These are phyloP conservation scores for Vicia faba DNA, from an alignment of 306 rosid species.

Conservation along the genomic window DNA sequence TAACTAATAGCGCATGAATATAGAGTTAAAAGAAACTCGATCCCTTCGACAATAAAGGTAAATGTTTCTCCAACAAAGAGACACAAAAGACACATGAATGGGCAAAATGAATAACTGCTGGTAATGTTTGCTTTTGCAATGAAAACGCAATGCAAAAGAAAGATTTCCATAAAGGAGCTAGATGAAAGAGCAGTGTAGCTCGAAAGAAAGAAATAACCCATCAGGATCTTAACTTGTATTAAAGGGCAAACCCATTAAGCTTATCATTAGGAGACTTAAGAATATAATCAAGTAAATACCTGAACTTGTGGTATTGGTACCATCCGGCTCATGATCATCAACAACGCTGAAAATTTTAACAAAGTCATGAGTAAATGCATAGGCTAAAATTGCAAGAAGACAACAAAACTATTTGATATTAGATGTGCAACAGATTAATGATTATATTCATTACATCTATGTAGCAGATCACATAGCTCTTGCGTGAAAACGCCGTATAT, in stretches of 20 bases:
- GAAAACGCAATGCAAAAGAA: too few species aligned
- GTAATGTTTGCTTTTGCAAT: too few species aligned
- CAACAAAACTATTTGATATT: slow-evolving; percentile 9
- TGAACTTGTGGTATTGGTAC: slow-evolving; percentile 45
- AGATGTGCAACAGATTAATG: slow-evolving; percentile 18
- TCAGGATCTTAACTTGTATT: too few species aligned
- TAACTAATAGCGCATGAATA: slow-evolving; percentile 7
- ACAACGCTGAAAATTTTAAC: slow-evolving; percentile 62
- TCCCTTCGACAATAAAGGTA: too few species aligned
- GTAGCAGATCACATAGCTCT: slow-evolving; percentile 9
- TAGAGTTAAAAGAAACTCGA: slow-evolving; percentile 27
- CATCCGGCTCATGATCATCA: slow-evolving; percentile 56
- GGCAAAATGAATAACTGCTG: too few species aligned
- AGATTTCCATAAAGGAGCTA: too few species aligned
- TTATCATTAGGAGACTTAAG: too few species aligned
- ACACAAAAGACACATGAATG: too few species aligned
- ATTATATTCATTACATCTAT: slow-evolving; percentile 16
- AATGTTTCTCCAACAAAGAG: too few species aligned
- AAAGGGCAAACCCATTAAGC: too few species aligned
- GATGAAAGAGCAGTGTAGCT: too few species aligned
- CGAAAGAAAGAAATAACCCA: too few species aligned
- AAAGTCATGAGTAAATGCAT: slow-evolving; percentile 26
- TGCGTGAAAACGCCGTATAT: not conserved
- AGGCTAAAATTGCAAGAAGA: slow-evolving; percentile 25
- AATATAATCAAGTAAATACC: slow-evolving; percentile 50